phyloP scores from a whole-genome alignment of 2,329 filamentous ascomycete genomes.

The Monosporascus sp. region DNA sequence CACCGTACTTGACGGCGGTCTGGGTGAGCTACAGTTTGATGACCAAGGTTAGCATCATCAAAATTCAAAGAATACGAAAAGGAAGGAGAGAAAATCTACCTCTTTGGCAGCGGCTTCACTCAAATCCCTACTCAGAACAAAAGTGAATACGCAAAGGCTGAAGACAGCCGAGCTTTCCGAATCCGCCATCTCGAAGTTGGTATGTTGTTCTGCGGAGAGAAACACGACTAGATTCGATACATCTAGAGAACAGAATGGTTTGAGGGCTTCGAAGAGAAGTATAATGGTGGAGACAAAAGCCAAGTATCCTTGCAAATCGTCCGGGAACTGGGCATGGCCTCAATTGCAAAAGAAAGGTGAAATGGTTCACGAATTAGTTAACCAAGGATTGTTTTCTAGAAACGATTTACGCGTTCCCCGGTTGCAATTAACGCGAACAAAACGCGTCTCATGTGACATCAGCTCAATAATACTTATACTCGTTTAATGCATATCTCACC shows the following conservation, averaged over 20 bases:
- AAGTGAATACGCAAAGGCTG: constrained; percentile 21
- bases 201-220: not conserved
- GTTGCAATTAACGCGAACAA: not conserved
- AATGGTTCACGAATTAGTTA: not conserved
- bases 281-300: not conserved
- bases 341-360: not conserved
- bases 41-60: constrained; percentile 6
- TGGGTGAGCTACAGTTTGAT: constrained; percentile 33
- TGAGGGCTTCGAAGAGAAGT: not conserved
- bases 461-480: not conserved
- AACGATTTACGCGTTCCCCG: not conserved
- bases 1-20: constrained; percentile 45
- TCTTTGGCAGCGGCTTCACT: constrained; percentile 15
- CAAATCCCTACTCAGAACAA: constrained; percentile 22
- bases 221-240: not conserved
- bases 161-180: constrained; percentile 19
- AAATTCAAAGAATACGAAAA: not conserved
- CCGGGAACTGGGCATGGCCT: not conserved
- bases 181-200: constrained; percentile 18
- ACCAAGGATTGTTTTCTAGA: not conserved
- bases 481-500: not conserved
- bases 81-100: constrained; percentile 15
- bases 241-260: not conserved
- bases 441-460: not conserved
- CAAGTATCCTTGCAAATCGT: not conserved